Base-by-base conservation (phyloP, 345 rosid genomes). In the Gossypium turneri region DNA sequence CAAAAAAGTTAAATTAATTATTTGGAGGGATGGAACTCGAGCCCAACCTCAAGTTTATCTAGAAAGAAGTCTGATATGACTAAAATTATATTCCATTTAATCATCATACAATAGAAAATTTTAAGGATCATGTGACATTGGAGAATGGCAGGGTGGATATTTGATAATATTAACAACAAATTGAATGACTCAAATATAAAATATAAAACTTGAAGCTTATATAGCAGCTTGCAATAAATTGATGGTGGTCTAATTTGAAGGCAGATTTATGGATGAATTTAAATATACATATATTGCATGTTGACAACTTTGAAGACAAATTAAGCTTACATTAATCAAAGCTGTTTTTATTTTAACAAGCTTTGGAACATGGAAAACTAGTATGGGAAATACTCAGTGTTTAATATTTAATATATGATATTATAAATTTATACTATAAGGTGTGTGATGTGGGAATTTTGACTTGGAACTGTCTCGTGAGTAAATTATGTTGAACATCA, bases 61-160 rank as follows among this genome's bases (percentile, higher is more conserved):
- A 4, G 4, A 29, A 29, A 4, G 6, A 29, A 29, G 38, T 34
- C 38, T 34, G 38, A 34, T 34, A 34, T 34, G 38, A 4, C 6
- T 12, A 24, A 67, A 16, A 13, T 0, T 19, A 20, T 50, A 48
- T 3, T 2, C 9, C 7, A 5, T 24, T 3, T 58, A 12, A 3
- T 15, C 25, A 67, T 24, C 53, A 50, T 24, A 68, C 22, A 50
- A 25, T 68, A 25, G 57, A 24, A 68, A 67, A 48, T 24, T 34
- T 22, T 3, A 47, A 61, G 12, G 12, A 66, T 62, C 65, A 56
- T 75, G 72, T 53, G 45, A 44, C n/a, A 22, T 47, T 61, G 63
- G 59, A 79, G 84, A 81, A 81, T 84, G 86, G 82, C 82, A 81
- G 79, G 66, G 77, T 84, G 82, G 77, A 45, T 55, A 64, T 76